These are phyloP conservation scores for Rubia occidens DNA, from an alignment of 305 asterid genomes.

Conservation along the genomic window DNA sequence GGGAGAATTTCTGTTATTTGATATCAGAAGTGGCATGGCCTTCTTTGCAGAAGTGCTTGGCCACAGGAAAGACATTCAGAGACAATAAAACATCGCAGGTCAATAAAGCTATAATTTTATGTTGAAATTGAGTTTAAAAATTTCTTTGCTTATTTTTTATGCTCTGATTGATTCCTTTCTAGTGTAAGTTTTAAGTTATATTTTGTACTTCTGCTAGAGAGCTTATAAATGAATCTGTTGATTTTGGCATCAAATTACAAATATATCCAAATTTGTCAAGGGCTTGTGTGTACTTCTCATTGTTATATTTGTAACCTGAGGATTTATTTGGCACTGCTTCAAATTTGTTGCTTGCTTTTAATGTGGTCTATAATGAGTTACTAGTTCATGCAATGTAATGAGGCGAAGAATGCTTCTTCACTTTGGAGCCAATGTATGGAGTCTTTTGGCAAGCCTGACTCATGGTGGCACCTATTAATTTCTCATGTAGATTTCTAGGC, in stretches of 20 bases:
- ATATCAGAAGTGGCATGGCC: slow-evolving; percentile 76
- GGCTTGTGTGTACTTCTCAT: neutral
- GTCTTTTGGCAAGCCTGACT: neutral
- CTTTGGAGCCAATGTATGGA: neutral
- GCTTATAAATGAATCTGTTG: neutral
- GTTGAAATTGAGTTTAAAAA: neutral
- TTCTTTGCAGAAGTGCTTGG: slow-evolving; percentile 65
- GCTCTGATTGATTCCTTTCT: neutral
- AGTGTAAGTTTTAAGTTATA: neutral
- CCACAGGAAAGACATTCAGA: slow-evolving; percentile 69
- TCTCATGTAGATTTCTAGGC: slow-evolving; percentile 5
- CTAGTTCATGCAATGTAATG: neutral
- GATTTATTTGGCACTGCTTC: slow-evolving; percentile 1
- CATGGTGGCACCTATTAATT: neutral
- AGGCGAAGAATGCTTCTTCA: neutral
- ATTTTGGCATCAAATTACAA: neutral
- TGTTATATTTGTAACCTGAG: neutral
- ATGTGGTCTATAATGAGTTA: neutral
- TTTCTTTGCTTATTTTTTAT: neutral
- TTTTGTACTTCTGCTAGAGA: neutral
- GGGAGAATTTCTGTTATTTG: slow-evolving; percentile 66
- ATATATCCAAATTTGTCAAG: neutral
- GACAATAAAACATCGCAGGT: slow-evolving; percentile 80
- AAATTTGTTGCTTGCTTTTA: neutral
- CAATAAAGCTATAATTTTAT: slow-evolving; percentile 10